Base-by-base conservation (phyloP, 2,329 filamentous ascomycete species). In the Arthrobotrys iridis region DNA sequence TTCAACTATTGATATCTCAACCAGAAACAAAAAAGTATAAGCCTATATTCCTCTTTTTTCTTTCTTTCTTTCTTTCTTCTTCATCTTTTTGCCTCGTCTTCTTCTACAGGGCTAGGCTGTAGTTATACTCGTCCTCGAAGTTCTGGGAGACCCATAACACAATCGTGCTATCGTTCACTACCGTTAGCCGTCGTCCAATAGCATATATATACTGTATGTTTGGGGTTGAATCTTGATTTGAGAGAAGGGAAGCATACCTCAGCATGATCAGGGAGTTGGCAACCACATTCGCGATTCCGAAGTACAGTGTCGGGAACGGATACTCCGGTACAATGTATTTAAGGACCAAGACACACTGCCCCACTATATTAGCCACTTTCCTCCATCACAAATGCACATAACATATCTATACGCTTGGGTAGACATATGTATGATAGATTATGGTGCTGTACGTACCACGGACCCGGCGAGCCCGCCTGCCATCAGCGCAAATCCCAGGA, bases 41-140 rank as follows among this genome's bases (percentile, higher is more conserved):
- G 50, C 50, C 7, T 55, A 18, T 28, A 43, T 26, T 30, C 55
- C 18, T 24, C 28, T 11, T 20, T n/a, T n/a, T n/a, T n/a, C n/a
- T n/a, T n/a, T n/a, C n/a, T n/a, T n/a, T n/a, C n/a, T n/a, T n/a
- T n/a, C n/a, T n/a, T n/a, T n/a, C n/a, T n/a, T n/a, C n/a, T n/a
- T n/a, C n/a, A n/a, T n/a, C n/a, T n/a, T n/a, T n/a, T n/a, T n/a
- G n/a, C n/a, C n/a, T n/a, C n/a, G n/a, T n/a, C n/a, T n/a, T 30
- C 52, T 2, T 35, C 76, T 79, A 91, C 77, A 91, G 84, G 57
- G 88, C 87, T 76, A 91, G 82, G 79, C 88, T 90, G 82, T 91
- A 91, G 28, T 88, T 90, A 81, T 90, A 91, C 79, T 90, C 89
- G 79, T 91, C 89, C 81, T 91, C 89, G 83, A 91, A 90, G 79